phyloP scores from a whole-genome alignment of 1,284 basidiomycete genomes.

The Cystobasidium slooffiae region DNA sequence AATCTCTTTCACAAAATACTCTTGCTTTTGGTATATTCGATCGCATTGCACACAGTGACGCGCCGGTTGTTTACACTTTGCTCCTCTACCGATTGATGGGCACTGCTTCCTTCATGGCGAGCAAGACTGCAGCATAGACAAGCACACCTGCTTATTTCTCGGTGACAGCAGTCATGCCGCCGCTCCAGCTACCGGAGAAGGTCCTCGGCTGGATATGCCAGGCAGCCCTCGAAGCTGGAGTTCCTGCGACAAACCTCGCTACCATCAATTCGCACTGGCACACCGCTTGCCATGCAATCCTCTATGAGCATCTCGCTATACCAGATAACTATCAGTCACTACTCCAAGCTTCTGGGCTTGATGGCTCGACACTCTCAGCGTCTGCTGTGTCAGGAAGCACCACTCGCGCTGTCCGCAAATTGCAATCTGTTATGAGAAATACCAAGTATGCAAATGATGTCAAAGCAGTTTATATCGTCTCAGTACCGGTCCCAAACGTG shows the following conservation, averaged over 20 bases:
- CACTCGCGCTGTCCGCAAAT: constrained; percentile 9
- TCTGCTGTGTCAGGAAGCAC: neutral
- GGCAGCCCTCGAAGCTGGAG: constrained; percentile 9
- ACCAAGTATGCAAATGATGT: constrained; percentile 7
- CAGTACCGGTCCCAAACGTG: neutral
- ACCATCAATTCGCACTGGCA: constrained; percentile 26
- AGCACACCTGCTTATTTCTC: too few species aligned
- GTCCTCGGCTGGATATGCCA: constrained; percentile 19
- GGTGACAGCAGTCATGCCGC: neutral
- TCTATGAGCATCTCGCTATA: constrained; percentile 19
- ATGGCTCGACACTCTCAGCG: neutral
- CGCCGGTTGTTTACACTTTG: too few species aligned
- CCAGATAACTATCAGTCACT: constrained; percentile 17
- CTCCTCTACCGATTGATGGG: too few species aligned
- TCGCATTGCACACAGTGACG: neutral
- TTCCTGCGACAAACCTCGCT: constrained; percentile 4
- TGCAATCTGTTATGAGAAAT: constrained; percentile 8
- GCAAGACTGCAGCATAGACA: too few species aligned
- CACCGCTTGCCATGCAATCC: neutral
- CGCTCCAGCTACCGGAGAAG: constrained; percentile 2
- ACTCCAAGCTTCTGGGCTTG: neutral
- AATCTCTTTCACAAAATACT: neutral
- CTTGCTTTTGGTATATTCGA: neutral
- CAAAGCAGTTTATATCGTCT: constrained; percentile 3
- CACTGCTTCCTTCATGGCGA: too few species aligned